Conservation (phyloP, 2,329 filamentous ascomycete genomes). For the Coniochaeta sp. region DNA sequence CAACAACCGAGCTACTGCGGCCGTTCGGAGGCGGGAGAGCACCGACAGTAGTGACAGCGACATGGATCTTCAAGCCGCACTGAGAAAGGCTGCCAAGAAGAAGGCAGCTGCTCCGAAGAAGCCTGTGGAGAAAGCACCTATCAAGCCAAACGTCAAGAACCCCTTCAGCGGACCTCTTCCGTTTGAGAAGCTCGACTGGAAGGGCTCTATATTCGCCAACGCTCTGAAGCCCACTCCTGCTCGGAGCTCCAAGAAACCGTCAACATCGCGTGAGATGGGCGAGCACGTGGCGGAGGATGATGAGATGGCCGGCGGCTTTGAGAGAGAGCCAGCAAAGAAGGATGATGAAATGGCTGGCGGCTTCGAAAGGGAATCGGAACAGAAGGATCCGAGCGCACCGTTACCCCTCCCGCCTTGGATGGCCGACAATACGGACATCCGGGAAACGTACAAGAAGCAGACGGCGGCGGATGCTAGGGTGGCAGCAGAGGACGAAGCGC, state of each 20-base stretch:
- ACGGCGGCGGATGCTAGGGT: conserved; percentile 50
- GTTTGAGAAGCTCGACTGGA: conserved; percentile 78
- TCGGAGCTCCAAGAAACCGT: conserved; percentile 8
- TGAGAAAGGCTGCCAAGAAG: conserved; percentile 62
- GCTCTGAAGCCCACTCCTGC: conserved; percentile 27
- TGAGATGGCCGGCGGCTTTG: conserved; percentile 15
- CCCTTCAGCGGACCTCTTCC: conserved; percentile 75
- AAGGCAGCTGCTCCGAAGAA: conserved; percentile 37
- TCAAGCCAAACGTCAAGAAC: conserved; percentile 48
- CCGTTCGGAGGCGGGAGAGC: conserved; percentile 39
- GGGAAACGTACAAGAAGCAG: conserved; percentile 54
- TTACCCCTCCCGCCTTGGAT: conserved; percentile 74
- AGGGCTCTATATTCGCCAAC: conserved; percentile 47
- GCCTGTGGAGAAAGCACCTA: conserved; percentile 21
- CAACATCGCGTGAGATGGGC: neutral
- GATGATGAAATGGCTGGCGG: conserved; percentile 55
- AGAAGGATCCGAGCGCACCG: conserved; percentile 33
- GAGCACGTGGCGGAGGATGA: conserved; percentile 7
- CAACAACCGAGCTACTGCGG: conserved; percentile 64
- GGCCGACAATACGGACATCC: conserved; percentile 56
- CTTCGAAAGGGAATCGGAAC: conserved; percentile 47
- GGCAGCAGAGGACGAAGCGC: conserved; percentile 55
- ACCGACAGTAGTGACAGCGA: conserved; percentile 65
- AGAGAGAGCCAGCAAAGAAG: conserved; percentile 18
- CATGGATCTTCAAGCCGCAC: conserved; percentile 69